Conservation (phyloP, 768 basidiomycete genomes). For the Boletus subparvulus region DNA sequence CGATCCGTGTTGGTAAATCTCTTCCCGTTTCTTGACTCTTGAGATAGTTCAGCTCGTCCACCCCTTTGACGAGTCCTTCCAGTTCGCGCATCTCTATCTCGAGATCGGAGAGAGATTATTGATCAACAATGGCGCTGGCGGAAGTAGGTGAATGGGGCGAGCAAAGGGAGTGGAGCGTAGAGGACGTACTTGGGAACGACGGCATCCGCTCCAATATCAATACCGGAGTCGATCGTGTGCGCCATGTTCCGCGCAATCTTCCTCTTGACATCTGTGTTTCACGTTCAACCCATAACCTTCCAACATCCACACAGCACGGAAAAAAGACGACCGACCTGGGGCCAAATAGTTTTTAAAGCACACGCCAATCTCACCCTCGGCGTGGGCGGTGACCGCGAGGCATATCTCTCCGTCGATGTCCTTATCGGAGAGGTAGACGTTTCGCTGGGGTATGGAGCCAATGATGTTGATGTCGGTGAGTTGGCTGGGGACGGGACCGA, state of each 20-base stretch:
- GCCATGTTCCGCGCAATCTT: slow-evolving; percentile 50
- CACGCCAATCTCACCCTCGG: slow-evolving; percentile 92
- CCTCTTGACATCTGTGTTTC: slow-evolving; percentile 42
- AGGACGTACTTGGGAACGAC: too few relatives aligned
- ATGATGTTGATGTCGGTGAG: slow-evolving; percentile 63
- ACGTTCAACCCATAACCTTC: neutral
- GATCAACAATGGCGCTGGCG: slow-evolving; percentile 92
- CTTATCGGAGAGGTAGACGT: slow-evolving; percentile 88
- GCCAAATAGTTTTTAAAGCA: slow-evolving; percentile 87
- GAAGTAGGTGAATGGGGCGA: neutral
- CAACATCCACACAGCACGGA: too few relatives aligned
- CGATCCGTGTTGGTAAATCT: slow-evolving; percentile 88
- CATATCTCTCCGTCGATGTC: slow-evolving; percentile 89
- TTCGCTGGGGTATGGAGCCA: slow-evolving; percentile 80
- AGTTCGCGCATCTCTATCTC: slow-evolving; percentile 97
- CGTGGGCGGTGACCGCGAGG: slow-evolving; percentile 37
- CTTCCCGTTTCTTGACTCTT: slow-evolving; percentile 69
- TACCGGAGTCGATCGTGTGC: slow-evolving; percentile 83
- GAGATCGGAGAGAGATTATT: slow-evolving; percentile 91
- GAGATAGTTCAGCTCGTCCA: slow-evolving; percentile 91
- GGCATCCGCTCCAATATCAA: too few relatives aligned
- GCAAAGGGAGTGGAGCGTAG: too few relatives aligned
- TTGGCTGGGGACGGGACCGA: slow-evolving; percentile 71
- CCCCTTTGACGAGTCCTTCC: slow-evolving; percentile 91
- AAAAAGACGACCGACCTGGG: slow-evolving; percentile 44